Conservation (phyloP, 257 asterid species). For the Plectranthus barbatus region DNA sequence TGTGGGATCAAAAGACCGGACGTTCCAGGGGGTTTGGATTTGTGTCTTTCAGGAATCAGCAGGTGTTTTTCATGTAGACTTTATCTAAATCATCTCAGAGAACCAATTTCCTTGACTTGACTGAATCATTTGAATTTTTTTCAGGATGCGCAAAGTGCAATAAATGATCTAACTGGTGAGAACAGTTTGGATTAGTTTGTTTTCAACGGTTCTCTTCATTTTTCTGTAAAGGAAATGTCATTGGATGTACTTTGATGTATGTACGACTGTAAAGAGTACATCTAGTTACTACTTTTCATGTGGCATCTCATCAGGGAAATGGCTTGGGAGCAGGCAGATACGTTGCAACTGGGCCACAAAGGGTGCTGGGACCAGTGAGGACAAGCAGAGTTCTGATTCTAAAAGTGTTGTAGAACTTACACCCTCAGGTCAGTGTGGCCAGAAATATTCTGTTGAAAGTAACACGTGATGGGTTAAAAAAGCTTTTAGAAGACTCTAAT, state of each 20-base stretch:
- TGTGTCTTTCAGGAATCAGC: conserved; percentile 87
- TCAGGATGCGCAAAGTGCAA: conserved; percentile 94
- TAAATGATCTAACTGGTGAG: conserved; percentile 79
- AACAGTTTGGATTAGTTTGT: conserved; percentile 11
- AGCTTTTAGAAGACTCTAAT: too few species aligned
- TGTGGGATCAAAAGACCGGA: conserved; percentile 96
- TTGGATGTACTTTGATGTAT: not conserved
- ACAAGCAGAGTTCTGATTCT: conserved; percentile 67
- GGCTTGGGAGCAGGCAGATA: conserved; percentile 96
- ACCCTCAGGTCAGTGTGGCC: conserved; percentile 49
- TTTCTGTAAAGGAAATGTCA: not conserved
- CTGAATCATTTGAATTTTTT: conserved; percentile 16
- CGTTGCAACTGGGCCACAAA: conserved; percentile 97
- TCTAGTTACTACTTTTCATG: not conserved
- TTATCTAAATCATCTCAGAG: not conserved
- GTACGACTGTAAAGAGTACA: not conserved
- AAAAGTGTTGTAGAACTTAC: conserved; percentile 87
- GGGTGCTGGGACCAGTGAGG: conserved; percentile 79
- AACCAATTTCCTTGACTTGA: conserved; percentile 1
- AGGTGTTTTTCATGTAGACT: conserved; percentile 40
- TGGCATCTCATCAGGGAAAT: conserved; percentile 53
- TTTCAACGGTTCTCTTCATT: conserved; percentile 7
- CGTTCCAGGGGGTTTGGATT: conserved; percentile 95
- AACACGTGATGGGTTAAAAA: not conserved
- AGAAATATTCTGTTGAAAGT: not conserved